Conservation (phyloP, 495 filamentous ascomycete genomes). For the Penicillium lividum region DNA sequence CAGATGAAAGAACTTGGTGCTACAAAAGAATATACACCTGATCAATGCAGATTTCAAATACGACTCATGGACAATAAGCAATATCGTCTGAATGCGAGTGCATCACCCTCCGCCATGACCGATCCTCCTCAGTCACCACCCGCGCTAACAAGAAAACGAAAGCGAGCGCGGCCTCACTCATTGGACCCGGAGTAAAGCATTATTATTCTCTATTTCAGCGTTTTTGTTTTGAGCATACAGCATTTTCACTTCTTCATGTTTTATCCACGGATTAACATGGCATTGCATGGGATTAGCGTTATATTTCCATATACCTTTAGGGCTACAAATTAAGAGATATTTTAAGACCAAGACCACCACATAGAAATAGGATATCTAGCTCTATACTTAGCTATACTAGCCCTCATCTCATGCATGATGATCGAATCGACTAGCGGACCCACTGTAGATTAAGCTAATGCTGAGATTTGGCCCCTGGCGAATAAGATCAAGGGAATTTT, state of each 20-base stretch:
- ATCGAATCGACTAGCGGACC: neutral
- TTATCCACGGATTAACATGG: neutral
- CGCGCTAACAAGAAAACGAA: slow-evolving; percentile 16
- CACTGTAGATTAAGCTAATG: neutral
- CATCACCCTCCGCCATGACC: slow-evolving; percentile 27
- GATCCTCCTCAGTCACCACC: slow-evolving; percentile 27
- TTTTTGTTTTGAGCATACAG: neutral
- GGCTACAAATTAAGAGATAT: no score
- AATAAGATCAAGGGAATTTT: neutral
- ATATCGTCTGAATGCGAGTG: slow-evolving; percentile 19
- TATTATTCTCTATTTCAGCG: neutral
- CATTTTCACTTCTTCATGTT: neutral
- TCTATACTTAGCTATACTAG: neutral
- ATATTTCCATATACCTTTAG: neutral
- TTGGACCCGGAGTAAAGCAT: slow-evolving; percentile 3
- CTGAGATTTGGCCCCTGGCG: neutral
- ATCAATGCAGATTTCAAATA: slow-evolving; percentile 42
- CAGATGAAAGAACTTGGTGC: slow-evolving; percentile 45
- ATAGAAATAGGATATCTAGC: neutral
- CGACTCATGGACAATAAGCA: slow-evolving; percentile 29
- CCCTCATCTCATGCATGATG: neutral
- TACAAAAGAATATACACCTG: slow-evolving; percentile 32
- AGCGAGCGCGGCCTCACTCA: slow-evolving; percentile 19
- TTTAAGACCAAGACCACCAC: no score
- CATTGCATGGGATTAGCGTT: neutral